phyloP scores from a whole-genome alignment of 768 basidiomycete species.

The Galerina marginata region DNA sequence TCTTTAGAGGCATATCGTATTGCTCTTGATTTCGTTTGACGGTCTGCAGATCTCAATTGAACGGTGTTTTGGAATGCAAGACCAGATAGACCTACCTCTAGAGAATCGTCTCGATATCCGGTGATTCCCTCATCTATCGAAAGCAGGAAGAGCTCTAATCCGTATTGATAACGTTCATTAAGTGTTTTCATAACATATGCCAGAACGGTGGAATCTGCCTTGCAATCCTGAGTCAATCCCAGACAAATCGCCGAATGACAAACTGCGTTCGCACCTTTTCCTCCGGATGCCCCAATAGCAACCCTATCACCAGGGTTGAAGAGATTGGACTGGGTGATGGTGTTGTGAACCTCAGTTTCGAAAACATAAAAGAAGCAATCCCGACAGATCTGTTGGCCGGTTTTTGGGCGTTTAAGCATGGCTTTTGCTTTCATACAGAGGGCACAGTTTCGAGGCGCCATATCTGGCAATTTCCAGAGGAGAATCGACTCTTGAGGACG shows the following conservation, averaged over 20 bases:
- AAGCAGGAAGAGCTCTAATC: slow-evolving; percentile 86
- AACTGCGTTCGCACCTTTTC: slow-evolving; percentile 73
- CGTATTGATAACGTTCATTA: slow-evolving; percentile 93
- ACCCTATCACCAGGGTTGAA: slow-evolving; percentile 92
- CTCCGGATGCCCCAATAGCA: slow-evolving; percentile 97
- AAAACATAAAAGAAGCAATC: slow-evolving; percentile 97
- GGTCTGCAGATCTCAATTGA: slow-evolving; percentile 58
- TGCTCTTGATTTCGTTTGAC: slow-evolving; percentile 97
- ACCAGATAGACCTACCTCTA: slow-evolving; percentile 64
- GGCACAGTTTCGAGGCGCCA: slow-evolving; percentile 83
- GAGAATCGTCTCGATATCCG: slow-evolving; percentile 95
- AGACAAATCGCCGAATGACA: slow-evolving; percentile 11
- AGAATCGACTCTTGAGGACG: not conserved
- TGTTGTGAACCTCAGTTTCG: slow-evolving; percentile 98
- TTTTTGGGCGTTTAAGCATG: slow-evolving; percentile 94
- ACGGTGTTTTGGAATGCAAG: not conserved
- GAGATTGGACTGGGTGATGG: slow-evolving; percentile 80
- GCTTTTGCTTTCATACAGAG: slow-evolving; percentile 79
- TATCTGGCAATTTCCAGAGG: slow-evolving; percentile 31
- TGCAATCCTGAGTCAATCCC: slow-evolving; percentile 23
- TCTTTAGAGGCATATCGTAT: slow-evolving; percentile 94
- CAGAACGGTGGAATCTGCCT: slow-evolving; percentile 92
- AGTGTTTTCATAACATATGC: slow-evolving; percentile 96
- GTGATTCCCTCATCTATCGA: slow-evolving; percentile 99
- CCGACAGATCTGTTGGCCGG: slow-evolving; percentile 95